Base-by-base conservation (phyloP, 768 basidiomycete species). In the Hypholoma fasciculare region DNA sequence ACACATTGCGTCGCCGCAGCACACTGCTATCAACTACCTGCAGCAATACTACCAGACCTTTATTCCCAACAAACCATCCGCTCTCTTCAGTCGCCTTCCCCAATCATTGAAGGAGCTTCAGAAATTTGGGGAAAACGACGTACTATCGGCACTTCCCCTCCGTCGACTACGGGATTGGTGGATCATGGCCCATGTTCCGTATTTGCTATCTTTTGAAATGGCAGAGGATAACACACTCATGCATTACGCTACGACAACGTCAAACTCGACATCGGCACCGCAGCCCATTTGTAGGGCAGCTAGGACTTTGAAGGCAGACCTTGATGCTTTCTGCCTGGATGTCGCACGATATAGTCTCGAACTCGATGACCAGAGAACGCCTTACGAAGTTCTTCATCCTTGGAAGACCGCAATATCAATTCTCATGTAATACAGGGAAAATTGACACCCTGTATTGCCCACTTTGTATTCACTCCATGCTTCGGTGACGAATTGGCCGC, bases 11-110 rank as follows among this genome's bases (percentile, higher is more conserved):
- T 59, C 68, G 11, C 65, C 70, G 6, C 71, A 72, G 59, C 71
- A 72, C 54, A 72, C 71, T 26, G 71, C 71, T 4, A 67, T 72
- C 61, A 72, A 72, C 55, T 72, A 71, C 50, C 65, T 72, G 19
- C 71, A 72, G 56, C 71, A 72, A 51, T 72, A 69, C 53, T 72
- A 72, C 59, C 66, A 64, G 59, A 67, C 69, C 8, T 72, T 71
- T 44, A 61, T 72, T 47, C 69, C 69, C 16, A 72, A 72, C 60
- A 70, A 66, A 36, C 71, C 71, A 11, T 64, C 69, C 2, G 58
- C 71, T 17, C 64, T 72, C 12, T 67, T 59, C 51, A 39, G 52
- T 5, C 66, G 62, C 7, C 64, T 69, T 44, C 71, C 71, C 7
- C 48, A 48, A 16, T 54, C 62, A 6, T 42, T 72, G 27, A 14